Evolutionary conservation across 495 filamentous ascomycete genomes (phyloP), one percentile per base, ranked within the genome.

Genomic region (Cairneyella variabilis): DNA sequence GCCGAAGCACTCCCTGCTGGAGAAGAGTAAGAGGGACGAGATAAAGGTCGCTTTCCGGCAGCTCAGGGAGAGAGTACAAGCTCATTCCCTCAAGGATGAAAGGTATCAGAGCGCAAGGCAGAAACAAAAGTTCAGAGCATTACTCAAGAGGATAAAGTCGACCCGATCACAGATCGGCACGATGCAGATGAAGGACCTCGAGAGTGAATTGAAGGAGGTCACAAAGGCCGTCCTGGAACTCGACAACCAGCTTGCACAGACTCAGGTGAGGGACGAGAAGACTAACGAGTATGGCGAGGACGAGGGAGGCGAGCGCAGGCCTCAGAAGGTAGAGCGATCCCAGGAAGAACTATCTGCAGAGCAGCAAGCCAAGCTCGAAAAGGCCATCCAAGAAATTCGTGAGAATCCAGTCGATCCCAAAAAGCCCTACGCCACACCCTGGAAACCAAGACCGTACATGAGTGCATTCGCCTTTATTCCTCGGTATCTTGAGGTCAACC

Each of bases 401-500:
- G 83, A 87, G 54, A 93, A 96, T 72, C 84, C 88, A 1, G 68
- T 82, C 50, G 90, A 96, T 69, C 62, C 70, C 32, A 74, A 69
- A 44, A 95, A 95, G 72, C 86, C 93, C 12, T 98, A 98, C 70
- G 75, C 77, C 16, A 96, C 92, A 14, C 93, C 93, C 17, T 98
- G 93, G 93, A 66, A 73, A 25, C 93, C 93, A n/a, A 75, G 91
- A 36, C 76, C 83, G 43, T 97, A 80, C 73, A 91, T 98, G 87
- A 73, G 78, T 17, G 82, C 90, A 2, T 98, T 97, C 67, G 90
- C 91, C 12, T 96, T 96, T 68, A 90, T 98, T 53, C 93, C 93
- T 18, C 77, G 88, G 53, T 98, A 96, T 71, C 79, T 98, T 53
- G 93, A 98, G 73, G 93, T 98, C 63, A 96, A 97, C 75, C 91